Percentiles rank a stretch among this genome's conserved stretches.
Conservation (phyloP, 2,329 filamentous ascomycete genomes). For the Hymenoscyphus scutula region DNA sequence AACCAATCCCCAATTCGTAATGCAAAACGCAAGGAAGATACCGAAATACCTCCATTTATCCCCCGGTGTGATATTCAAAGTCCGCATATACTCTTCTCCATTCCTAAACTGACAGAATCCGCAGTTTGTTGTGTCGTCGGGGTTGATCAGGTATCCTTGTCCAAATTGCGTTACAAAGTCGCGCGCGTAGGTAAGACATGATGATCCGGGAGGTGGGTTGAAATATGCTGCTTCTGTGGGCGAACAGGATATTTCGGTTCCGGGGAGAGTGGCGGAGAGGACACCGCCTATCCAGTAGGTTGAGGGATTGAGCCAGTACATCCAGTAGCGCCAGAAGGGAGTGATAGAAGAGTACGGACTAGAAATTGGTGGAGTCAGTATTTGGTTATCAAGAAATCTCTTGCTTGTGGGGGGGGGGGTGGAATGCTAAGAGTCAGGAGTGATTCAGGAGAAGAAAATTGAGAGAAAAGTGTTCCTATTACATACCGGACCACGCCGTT, state of each 20-base stretch:
- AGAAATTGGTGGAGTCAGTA: no score
- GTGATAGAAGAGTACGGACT: slow-evolving; percentile 54
- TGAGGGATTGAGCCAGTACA: slow-evolving; percentile 60
- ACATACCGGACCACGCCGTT: slow-evolving; percentile 62
- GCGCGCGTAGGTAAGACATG: slow-evolving; percentile 63
- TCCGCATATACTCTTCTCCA: slow-evolving; percentile 63
- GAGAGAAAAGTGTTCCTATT: no score
- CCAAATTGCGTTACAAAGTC: slow-evolving; percentile 50
- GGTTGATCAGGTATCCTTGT: slow-evolving; percentile 57
- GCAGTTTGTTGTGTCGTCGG: slow-evolving; percentile 56
- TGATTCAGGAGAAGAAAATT: no score
- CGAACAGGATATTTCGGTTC: slow-evolving; percentile 49
- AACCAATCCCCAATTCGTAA: slow-evolving; percentile 69
- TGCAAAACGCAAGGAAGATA: slow-evolving; percentile 68
- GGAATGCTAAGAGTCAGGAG: no score
- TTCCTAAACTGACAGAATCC: slow-evolving; percentile 65
- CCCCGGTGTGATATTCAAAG: slow-evolving; percentile 46
- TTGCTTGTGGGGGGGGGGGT: no score
- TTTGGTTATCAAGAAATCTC: no score
- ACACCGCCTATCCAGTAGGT: slow-evolving; percentile 67
- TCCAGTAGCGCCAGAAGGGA: slow-evolving; percentile 36
- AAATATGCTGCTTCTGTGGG: slow-evolving; percentile 58
- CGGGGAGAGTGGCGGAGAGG: slow-evolving; percentile 59
- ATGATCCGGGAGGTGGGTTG: slow-evolving; percentile 60
- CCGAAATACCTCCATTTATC: slow-evolving; percentile 74